Percentiles rank a stretch among this genome's conserved stretches.
Conservation (phyloP, 2,329 filamentous ascomycete genomes). For the Fusarium goolgardi region DNA sequence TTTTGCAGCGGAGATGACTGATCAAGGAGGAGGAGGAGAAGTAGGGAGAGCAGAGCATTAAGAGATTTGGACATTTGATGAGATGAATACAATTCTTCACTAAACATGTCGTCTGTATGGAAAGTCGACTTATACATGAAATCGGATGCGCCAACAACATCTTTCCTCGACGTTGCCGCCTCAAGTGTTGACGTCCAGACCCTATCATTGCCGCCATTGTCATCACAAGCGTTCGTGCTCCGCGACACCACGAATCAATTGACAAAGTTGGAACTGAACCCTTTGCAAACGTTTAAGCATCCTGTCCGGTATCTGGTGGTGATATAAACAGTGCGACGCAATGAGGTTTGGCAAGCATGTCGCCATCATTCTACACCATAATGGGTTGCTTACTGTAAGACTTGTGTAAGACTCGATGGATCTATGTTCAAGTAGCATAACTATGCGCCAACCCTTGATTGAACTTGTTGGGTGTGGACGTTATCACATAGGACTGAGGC, state of each 20-base stretch:
- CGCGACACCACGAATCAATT: background rate
- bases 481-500: background rate
- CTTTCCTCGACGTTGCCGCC: background rate
- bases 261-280: no score
- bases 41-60: background rate
- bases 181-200: background rate
- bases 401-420: background rate
- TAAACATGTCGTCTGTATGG: background rate
- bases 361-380: no score
- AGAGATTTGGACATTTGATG: slow-evolving; percentile 24
- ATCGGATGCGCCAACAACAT: background rate
- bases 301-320: no score
- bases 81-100: slow-evolving; percentile 28
- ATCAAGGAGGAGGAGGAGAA: background rate
- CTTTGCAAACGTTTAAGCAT: no score
- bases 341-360: no score
- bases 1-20: slow-evolving; percentile 16
- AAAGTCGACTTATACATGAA: no score
- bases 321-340: no score
- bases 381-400: background rate
- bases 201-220: background rate
- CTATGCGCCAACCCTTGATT: background rate
- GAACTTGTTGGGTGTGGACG: background rate
- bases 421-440: background rate
- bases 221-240: background rate